Percentiles rank a stretch among this genome's conserved stretches.
phyloP scores from a whole-genome alignment of 768 basidiomycete genomes.

The Russula lepida region DNA sequence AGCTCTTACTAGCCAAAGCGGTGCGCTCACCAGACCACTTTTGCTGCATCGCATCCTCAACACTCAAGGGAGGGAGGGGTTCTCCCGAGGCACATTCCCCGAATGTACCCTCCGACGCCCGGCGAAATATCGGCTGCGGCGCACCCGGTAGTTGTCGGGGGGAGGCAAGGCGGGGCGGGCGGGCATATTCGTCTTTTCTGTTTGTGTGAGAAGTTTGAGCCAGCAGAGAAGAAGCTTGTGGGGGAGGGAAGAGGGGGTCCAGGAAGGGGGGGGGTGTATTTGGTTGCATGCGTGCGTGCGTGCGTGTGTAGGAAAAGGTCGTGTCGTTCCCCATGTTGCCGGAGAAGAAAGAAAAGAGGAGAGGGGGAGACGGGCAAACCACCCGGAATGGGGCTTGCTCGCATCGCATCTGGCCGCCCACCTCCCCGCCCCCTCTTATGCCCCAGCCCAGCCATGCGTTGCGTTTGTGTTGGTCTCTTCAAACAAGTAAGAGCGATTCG shows the following conservation, averaged over 20 bases:
- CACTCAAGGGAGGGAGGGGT: not conserved
- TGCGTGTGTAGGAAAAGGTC: not conserved
- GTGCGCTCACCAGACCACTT: not conserved
- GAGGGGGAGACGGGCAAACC: not conserved
- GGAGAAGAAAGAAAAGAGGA: not conserved
- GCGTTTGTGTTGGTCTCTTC: conserved; percentile 6
- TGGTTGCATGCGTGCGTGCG: not conserved
- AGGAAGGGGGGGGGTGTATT: not conserved
- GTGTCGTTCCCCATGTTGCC: not conserved
- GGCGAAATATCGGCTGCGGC: conserved; percentile 1
- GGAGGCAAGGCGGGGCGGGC: not conserved
- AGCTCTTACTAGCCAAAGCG: not conserved
- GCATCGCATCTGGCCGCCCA: not conserved
- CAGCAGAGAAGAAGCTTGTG: not conserved
- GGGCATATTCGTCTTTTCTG: not conserved
- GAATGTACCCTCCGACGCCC: not conserved
- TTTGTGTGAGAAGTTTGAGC: not conserved
- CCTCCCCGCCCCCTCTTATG: conserved; percentile 33
- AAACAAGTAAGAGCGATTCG: conserved; percentile 53
- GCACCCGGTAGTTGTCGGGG: no score
- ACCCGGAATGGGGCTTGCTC: not conserved
- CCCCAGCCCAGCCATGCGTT: not conserved
- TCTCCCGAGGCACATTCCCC: not conserved
- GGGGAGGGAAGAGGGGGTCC: not conserved
- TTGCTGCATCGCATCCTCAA: not conserved